phyloP scores from a whole-genome alignment of 1,139 yeast species.

The Zygoascus hellenicus region DNA sequence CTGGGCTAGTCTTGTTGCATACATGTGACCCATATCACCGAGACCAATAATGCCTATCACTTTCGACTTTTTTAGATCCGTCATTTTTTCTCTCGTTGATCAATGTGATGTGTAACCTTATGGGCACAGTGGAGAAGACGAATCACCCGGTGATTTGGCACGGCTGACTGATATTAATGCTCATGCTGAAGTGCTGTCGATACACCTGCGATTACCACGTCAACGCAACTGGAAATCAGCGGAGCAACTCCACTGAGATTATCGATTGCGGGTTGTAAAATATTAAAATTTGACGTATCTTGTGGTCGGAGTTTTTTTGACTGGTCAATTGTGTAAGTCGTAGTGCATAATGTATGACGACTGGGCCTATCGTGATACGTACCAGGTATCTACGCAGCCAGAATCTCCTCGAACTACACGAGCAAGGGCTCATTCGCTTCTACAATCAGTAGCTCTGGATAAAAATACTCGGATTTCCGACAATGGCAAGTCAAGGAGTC shows the following conservation, averaged over 20 bases:
- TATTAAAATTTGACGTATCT: background rate
- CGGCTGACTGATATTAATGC: no score
- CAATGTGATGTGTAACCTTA: no score
- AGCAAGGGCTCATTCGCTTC: constrained; percentile 25
- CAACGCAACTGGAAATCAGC: no score
- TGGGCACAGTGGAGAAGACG: no score
- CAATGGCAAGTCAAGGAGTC: constrained; percentile 7
- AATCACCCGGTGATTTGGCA: no score
- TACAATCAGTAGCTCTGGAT: constrained; percentile 28
- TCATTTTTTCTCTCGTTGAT: background rate
- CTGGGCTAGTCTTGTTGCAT: constrained; percentile 67
- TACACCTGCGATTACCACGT: no score
- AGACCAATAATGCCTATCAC: constrained; percentile 86
- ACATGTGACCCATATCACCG: constrained; percentile 93
- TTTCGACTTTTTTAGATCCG: constrained; percentile 22
- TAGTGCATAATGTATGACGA: constrained; percentile 29
- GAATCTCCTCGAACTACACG: constrained; percentile 13
- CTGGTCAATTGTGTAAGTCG: background rate
- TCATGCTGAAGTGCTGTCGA: no score
- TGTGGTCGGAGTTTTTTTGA: background rate
- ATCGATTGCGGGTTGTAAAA: background rate
- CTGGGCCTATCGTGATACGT: constrained; percentile 29
- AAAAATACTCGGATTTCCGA: constrained; percentile 1
- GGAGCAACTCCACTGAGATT: background rate
- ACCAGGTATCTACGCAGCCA: constrained; percentile 16